Evolutionary conservation across 495 filamentous ascomycete genomes (phyloP).

Genomic region (Xylaria acuta): DNA sequence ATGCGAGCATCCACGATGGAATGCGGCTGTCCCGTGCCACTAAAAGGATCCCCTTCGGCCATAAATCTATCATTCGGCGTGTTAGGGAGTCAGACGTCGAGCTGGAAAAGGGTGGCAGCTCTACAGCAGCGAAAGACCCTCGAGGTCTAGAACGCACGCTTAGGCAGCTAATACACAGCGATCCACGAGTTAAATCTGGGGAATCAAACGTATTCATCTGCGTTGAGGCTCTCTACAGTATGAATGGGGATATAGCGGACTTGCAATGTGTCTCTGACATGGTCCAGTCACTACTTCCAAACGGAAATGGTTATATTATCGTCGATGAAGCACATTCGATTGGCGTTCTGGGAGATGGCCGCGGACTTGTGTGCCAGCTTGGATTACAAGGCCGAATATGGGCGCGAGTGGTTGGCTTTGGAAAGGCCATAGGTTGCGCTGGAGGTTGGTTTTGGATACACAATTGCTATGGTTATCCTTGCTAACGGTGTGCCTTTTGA

Average conservation of each 20-base stretch:
- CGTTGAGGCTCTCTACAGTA: slow-evolving; percentile 80
- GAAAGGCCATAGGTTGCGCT: slow-evolving; percentile 74
- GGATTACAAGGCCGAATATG: slow-evolving; percentile 71
- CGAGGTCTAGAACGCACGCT: slow-evolving; percentile 34
- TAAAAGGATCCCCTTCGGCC: slow-evolving; percentile 59
- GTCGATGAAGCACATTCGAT: slow-evolving; percentile 84
- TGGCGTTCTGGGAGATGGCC: slow-evolving; percentile 70
- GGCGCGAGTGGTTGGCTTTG: slow-evolving; percentile 76
- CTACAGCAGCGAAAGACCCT: slow-evolving; percentile 1
- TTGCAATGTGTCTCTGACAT: slow-evolving; percentile 63
- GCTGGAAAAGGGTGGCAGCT: not conserved
- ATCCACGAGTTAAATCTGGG: slow-evolving; percentile 38
- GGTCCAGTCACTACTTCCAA: slow-evolving; percentile 63
- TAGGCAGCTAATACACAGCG: slow-evolving; percentile 26
- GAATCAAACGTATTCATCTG: slow-evolving; percentile 66
- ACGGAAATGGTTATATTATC: slow-evolving; percentile 68
- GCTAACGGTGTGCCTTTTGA: slow-evolving; percentile 14
- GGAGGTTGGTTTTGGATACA: slow-evolving; percentile 62
- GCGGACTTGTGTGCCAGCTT: slow-evolving; percentile 70
- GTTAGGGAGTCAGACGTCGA: not conserved
- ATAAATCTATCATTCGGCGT: slow-evolving; percentile 59
- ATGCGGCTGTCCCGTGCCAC: slow-evolving; percentile 70
- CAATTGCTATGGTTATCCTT: not conserved
- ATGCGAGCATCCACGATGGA: slow-evolving; percentile 79
- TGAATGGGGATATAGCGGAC: slow-evolving; percentile 80